A percentile compares a stretch with the other conserved stretches of the same genome.
phyloP scores from a whole-genome alignment of 2,329 filamentous ascomycete species.

The Fusarium sp. region DNA sequence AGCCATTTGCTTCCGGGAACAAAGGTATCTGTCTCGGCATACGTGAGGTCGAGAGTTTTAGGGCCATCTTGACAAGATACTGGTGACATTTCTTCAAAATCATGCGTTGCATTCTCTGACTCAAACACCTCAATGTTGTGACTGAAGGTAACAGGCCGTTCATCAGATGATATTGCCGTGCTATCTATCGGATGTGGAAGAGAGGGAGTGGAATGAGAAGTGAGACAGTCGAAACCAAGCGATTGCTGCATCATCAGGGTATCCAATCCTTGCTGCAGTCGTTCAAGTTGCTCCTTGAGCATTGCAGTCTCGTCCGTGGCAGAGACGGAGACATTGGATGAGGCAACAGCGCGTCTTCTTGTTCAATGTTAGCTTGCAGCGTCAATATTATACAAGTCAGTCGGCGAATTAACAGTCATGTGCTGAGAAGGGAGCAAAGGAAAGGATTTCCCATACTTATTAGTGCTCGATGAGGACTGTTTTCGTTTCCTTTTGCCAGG shows the following conservation, averaged over 20 bases:
- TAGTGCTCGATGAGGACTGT: accelerated
- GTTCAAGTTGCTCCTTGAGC: not conserved
- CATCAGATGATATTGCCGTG: not conserved
- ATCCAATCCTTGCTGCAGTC: not conserved
- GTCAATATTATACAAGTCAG: no score
- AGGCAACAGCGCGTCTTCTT: not conserved
- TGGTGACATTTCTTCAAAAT: not conserved
- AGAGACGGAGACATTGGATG: not conserved
- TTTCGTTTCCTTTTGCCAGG: not conserved
- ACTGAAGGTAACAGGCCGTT: not conserved
- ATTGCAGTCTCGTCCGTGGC: not conserved
- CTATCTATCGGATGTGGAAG: not conserved
- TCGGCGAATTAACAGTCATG: not conserved
- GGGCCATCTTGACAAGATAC: not conserved
- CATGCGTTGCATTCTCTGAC: no score
- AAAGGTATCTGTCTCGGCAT: not conserved
- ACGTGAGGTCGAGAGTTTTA: not conserved
- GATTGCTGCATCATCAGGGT: not conserved
- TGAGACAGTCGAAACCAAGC: not conserved
- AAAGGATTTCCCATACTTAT: not conserved
- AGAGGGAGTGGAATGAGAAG: not conserved
- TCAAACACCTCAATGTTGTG: not conserved
- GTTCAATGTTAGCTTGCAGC: not conserved
- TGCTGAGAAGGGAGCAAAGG: not conserved
- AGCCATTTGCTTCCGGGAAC: not conserved